A percentile compares a stretch with the other conserved stretches of the same genome.
phyloP scores from a whole-genome alignment of 495 filamentous ascomycete genomes.

The Hypoxylon cercidicola region DNA sequence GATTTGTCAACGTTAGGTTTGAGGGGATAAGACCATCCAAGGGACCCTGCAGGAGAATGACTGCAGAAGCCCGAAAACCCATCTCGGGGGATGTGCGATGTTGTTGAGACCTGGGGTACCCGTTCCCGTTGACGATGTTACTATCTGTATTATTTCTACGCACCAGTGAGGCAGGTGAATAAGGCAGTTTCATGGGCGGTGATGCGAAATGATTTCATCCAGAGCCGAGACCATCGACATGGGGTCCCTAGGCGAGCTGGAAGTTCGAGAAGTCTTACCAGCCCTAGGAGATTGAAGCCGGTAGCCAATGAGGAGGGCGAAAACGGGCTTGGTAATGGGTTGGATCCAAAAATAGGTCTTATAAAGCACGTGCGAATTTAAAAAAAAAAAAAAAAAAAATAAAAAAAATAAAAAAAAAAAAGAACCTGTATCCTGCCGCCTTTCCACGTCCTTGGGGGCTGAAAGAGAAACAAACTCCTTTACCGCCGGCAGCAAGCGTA shows the following conservation, averaged over 20 bases:
- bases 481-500: conserved; percentile 13
- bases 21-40: conserved; percentile 15
- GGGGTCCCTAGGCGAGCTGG: background rate
- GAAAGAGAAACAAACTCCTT: conserved; percentile 26
- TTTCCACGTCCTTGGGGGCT: conserved; percentile 16
- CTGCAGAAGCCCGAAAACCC: background rate
- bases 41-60: conserved; percentile 13
- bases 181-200: conserved; percentile 3
- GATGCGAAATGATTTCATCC: conserved; percentile 6
- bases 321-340: conserved; percentile 30
- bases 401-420: too few species aligned
- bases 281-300: conserved; percentile 22
- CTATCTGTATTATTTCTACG: conserved; percentile 17
- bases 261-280: conserved; percentile 37
- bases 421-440: background rate
- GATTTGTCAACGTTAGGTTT: conserved; percentile 24
- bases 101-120: conserved; percentile 14
- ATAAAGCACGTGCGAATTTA: conserved; percentile 38
- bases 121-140: conserved; percentile 15
- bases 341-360: conserved; percentile 38
- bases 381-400: background rate
- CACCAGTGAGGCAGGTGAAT: conserved; percentile 19
- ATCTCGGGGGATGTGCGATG: background rate
- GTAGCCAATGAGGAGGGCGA: conserved; percentile 34
- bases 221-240: conserved; percentile 6